Base-by-base conservation (phyloP, 441 rosid genomes). In the Theobroma grandiflorum region DNA sequence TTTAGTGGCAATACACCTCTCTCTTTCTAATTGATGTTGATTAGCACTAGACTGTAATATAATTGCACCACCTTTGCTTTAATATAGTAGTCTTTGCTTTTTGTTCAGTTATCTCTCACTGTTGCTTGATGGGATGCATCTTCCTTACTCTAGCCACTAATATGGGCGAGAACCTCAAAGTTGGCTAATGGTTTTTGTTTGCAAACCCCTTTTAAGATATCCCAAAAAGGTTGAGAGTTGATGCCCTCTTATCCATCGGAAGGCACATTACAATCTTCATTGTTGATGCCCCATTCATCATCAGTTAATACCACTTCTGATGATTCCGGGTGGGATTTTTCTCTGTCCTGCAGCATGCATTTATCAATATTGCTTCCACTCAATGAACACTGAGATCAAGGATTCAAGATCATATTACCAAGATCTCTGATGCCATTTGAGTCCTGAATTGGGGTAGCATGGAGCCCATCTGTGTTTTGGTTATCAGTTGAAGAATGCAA, bases 11-110 rank as follows among this genome's bases (percentile, higher is more conserved):
- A 49, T 6, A 2, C 0, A 62, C 2, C 33, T 8, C 42, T 33
- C 31, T 33, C 14, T 72, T 72, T 53, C 49, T 37, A 52, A 53
- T 16, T 75, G 78, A 75, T 75, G 78, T 62, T 75, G 78, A 75
- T 75, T 75, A 76, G 35, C 77, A 73, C 77, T 57, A 40, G 2
- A 8, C 1, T 57, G 49, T 37, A 55, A 18, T 52, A 38, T 57
- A 55, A 57, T 73, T 35, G 53, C 37, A 42, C 11, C 53, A 68
- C 11, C 31, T 26, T 26, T 26, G 8, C 4, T n/a, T n/a, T 53
- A 45, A 9, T 53, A 45, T 14, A 59, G 45, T 45, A n/a, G 72
- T 20, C 3, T 74, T 58, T 31, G 42, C 12, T 75, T 59, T 40
- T 16, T 42, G 37, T 49, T 71, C 22, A 20, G n/a, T 38, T 38